These are phyloP conservation scores for Eucalyptus dawsonii DNA, from an alignment of 345 rosid species.

Conservation along the genomic window DNA sequence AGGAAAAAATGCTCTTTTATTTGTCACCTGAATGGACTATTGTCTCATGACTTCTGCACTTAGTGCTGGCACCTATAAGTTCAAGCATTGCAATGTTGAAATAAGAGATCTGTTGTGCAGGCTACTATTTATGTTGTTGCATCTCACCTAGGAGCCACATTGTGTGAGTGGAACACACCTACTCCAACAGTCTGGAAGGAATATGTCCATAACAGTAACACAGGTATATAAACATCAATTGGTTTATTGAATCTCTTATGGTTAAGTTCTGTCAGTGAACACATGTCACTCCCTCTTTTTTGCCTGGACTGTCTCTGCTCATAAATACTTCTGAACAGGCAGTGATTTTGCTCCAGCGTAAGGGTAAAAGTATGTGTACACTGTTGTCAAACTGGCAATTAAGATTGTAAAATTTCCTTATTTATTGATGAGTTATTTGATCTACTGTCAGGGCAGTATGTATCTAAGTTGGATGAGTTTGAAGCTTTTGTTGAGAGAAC, in stretches of 20 bases:
- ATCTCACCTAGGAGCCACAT: slow-evolving; percentile 55
- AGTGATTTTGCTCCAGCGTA: not conserved
- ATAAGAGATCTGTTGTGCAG: slow-evolving; percentile 9
- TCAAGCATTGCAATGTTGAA: not conserved
- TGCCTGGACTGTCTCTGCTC: not conserved
- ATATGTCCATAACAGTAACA: slow-evolving; percentile 46
- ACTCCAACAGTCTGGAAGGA: slow-evolving; percentile 96
- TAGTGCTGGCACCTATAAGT: not conserved
- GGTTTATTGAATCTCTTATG: not conserved
- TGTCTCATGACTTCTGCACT: not conserved
- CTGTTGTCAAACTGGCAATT: not conserved
- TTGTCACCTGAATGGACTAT: not conserved
- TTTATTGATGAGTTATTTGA: not conserved
- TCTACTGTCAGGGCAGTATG: slow-evolving; percentile 49
- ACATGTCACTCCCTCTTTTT: not conserved
- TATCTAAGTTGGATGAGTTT: slow-evolving; percentile 91
- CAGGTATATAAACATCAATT: slow-evolving; percentile 25
- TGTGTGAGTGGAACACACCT: slow-evolving; percentile 91
- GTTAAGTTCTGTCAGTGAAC: not conserved
- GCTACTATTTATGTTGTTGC: slow-evolving; percentile 61
- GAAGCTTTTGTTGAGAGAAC: slow-evolving; percentile 61
- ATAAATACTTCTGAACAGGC: not conserved
- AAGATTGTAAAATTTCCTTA: not conserved
- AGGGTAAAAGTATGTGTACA: not conserved
- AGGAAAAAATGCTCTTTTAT: not conserved